A percentile compares a stretch with the other conserved stretches of the same genome.
phyloP scores from a whole-genome alignment of 164 flowering plant genomes.

The Vitis amurensis region DNA sequence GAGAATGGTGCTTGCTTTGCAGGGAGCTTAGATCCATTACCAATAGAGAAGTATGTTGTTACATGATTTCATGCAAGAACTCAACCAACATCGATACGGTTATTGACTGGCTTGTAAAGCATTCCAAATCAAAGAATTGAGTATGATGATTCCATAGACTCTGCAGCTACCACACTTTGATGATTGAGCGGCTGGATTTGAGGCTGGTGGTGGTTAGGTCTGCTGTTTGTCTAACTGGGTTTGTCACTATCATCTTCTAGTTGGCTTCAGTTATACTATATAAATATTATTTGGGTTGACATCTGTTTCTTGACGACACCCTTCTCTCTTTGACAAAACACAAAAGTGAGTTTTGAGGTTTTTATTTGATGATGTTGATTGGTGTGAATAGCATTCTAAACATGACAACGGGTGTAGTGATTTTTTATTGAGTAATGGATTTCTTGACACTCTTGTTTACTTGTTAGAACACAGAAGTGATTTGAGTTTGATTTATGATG shows the following conservation, averaged over 20 bases:
- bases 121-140: conserved; percentile 58
- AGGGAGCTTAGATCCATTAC: conserved; percentile 48
- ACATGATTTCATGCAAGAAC: conserved; percentile 64
- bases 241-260: background rate
- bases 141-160: background rate
- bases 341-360: background rate
- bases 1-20: conserved; percentile 17
- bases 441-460: too few species aligned
- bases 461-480: too few species aligned
- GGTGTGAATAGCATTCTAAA: conserved; percentile 2
- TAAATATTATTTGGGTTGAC: conserved; percentile 4
- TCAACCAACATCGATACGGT: conserved; percentile 58
- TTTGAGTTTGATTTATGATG: too few species aligned
- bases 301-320: background rate
- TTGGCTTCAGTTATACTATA: conserved; percentile 5
- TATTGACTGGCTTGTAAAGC: conserved; percentile 62
- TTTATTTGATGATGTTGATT: background rate
- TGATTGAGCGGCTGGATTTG: conserved; percentile 1
- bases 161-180: background rate
- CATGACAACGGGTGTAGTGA: background rate
- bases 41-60: conserved; percentile 58
- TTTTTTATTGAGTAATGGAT: background rate
- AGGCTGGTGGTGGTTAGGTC: background rate
- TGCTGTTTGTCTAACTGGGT: conserved; percentile 4
- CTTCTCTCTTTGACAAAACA: background rate